phyloP scores from a whole-genome alignment of 2,329 filamentous ascomycete species.

The Penicillium sp. region DNA sequence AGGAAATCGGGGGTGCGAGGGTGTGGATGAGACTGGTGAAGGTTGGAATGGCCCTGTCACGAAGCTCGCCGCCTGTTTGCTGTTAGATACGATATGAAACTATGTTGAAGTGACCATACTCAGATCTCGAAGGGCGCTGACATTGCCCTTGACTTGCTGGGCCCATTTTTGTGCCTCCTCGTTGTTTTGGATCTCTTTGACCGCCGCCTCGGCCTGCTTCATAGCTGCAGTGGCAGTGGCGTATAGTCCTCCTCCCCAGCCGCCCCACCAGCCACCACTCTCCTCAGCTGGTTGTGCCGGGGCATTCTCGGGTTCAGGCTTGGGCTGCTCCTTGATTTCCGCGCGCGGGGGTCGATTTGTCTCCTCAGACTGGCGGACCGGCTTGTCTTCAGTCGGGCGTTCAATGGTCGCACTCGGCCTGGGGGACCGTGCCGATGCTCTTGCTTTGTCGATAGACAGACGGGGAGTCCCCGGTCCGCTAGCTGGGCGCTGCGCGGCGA shows the following conservation, averaged over 20 bases:
- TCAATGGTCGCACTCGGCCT: conserved; percentile 55
- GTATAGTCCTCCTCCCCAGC: conserved; percentile 65
- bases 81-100: conserved; percentile 1
- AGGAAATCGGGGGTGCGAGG: conserved; percentile 91
- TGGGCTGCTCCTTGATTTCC: conserved; percentile 62
- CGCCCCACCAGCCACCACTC: conserved; percentile 76
- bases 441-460: conserved; percentile 49
- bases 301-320: conserved; percentile 44
- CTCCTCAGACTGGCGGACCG: conserved; percentile 72
- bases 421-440: conserved; percentile 56
- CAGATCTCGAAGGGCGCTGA: conserved; percentile 72
- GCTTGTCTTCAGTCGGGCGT: conserved; percentile 67
- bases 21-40: conserved; percentile 95
- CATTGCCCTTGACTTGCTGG: conserved; percentile 88
- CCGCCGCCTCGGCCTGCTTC: conserved; percentile 88
- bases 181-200: conserved; percentile 93
- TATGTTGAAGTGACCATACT: conserved; percentile 54
- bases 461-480: conserved; percentile 83
- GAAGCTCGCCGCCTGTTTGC: conserved; percentile 75
- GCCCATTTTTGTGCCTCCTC: conserved; percentile 97
- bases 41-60: conserved; percentile 83
- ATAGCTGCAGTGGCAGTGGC: conserved; percentile 72
- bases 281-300: conserved; percentile 46
- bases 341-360: conserved; percentile 71
- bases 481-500: conserved; percentile 68